Percentiles rank a stretch among this genome's conserved stretches.
Evolutionary conservation across 257 asterid genomes (phyloP).

Genomic region (Scutellaria barbata): DNA sequence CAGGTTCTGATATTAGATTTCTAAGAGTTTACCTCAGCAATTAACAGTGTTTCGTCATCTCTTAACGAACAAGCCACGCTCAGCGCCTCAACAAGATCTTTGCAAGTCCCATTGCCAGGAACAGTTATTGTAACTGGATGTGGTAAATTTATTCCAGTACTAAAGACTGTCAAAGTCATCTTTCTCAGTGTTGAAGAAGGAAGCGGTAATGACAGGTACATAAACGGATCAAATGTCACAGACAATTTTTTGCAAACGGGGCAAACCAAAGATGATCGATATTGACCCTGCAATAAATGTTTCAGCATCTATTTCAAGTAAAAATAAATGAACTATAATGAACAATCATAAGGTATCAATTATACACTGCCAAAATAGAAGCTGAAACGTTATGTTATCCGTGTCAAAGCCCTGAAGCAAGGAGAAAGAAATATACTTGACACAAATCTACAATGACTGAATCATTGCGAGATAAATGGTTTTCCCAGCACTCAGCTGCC

Average conservation of each 20-base stretch:
- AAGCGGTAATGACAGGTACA: slow-evolving; percentile 71
- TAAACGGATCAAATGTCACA: slow-evolving; percentile 68
- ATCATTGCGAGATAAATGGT: slow-evolving; percentile 68
- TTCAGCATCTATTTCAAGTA: slow-evolving; percentile 22
- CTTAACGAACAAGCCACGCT: slow-evolving; percentile 53
- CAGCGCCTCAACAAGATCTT: slow-evolving; percentile 62
- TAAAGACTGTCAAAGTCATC: slow-evolving; percentile 64
- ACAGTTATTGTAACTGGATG: slow-evolving; percentile 54
- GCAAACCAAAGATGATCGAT: slow-evolving; percentile 69
- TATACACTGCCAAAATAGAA: slow-evolving; percentile 1
- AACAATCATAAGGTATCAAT: slow-evolving; percentile 18
- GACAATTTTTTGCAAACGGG: slow-evolving; percentile 67
- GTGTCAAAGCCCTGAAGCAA: slow-evolving; percentile 5
- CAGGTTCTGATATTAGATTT: slow-evolving; percentile 12
- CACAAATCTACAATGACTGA: slow-evolving; percentile 72
- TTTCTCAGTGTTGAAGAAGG: slow-evolving; percentile 55
- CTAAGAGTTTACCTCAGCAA: slow-evolving; percentile 62
- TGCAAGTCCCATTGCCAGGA: slow-evolving; percentile 55
- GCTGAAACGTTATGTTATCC: slow-evolving; percentile 9
- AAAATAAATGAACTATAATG: slow-evolving; percentile 24
- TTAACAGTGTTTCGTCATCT: slow-evolving; percentile 58
- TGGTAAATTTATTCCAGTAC: slow-evolving; percentile 55
- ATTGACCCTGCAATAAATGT: slow-evolving; percentile 66
- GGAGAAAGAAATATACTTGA: slow-evolving; percentile 50
- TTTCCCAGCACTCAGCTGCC: slow-evolving; percentile 75